These are phyloP conservation scores for Claviceps sp. DNA, from an alignment of 2,329 filamentous ascomycete genomes.

Conservation along the genomic window DNA sequence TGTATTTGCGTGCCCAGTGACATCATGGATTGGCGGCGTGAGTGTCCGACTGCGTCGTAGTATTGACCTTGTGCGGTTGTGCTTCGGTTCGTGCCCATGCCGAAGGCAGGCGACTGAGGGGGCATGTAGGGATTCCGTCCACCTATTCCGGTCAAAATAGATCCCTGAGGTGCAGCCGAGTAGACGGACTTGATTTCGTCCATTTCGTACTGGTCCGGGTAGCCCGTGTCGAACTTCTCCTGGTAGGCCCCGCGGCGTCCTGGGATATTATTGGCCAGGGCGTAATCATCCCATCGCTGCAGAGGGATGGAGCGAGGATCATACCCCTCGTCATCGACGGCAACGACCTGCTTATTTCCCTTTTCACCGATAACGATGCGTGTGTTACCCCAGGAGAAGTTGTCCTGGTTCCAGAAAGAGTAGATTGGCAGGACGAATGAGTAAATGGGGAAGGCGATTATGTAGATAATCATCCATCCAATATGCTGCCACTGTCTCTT, in stretches of 20 bases:
- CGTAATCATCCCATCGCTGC: constrained; percentile 96
- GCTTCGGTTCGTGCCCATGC: constrained; percentile 28
- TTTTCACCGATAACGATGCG: constrained; percentile 94
- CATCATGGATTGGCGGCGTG: constrained; percentile 58
- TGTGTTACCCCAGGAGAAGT: constrained; percentile 98
- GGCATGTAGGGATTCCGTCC: constrained; percentile 65
- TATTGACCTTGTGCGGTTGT: constrained; percentile 33
- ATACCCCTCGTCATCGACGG: constrained; percentile 72
- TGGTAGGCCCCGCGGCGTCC: constrained; percentile 65
- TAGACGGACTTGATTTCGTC: constrained; percentile 97
- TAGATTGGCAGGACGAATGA: constrained; percentile 85
- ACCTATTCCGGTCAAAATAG: constrained; percentile 74
- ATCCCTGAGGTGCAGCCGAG: constrained; percentile 79
- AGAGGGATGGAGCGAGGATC: constrained; percentile 87
- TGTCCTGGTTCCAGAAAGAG: constrained; percentile 99
- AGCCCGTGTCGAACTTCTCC: constrained; percentile 52
- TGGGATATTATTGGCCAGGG: constrained; percentile 70
- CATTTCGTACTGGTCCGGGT: constrained; percentile 81
- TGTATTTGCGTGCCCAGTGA: constrained; percentile 41
- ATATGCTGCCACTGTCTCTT: constrained; percentile 98
- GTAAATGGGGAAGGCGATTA: constrained; percentile 90
- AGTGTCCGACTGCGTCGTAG: constrained; percentile 35
- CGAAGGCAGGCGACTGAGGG: constrained; percentile 66
- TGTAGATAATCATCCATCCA: constrained; percentile 99
- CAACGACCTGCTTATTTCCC: constrained; percentile 79